A percentile compares a stretch with the other conserved stretches of the same genome.
phyloP scores from a whole-genome alignment of 2,329 filamentous ascomycete species.

The Fusarium sp. region DNA sequence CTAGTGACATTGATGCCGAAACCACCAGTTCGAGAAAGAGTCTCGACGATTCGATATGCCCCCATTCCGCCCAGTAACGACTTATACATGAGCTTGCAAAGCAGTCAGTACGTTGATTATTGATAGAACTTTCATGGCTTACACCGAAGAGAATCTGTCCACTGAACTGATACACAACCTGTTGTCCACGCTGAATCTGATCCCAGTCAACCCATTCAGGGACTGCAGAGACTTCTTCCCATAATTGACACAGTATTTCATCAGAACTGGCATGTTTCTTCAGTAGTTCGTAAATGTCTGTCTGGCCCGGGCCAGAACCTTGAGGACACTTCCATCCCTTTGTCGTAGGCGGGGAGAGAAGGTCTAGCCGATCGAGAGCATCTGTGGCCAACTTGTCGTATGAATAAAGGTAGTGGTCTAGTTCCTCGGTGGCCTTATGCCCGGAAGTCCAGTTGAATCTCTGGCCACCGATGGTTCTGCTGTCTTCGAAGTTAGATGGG shows the following conservation, averaged over 20 bases:
- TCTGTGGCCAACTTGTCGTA: constrained; percentile 76
- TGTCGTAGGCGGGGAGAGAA: constrained; percentile 55
- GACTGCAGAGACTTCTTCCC: constrained; percentile 71
- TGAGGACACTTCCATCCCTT: constrained; percentile 43
- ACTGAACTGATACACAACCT: constrained; percentile 80
- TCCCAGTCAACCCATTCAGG: constrained; percentile 82
- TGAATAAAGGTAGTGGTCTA: constrained; percentile 66
- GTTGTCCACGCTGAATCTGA: constrained; percentile 76
- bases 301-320: constrained; percentile 40
- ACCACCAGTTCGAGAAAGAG: constrained; percentile 75
- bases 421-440: constrained; percentile 68
- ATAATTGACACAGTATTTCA: constrained; percentile 63
- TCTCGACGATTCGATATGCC: constrained; percentile 76
- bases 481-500: not conserved
- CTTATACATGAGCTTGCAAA: constrained; percentile 63
- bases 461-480: constrained; percentile 47
- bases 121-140: constrained; percentile 25
- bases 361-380: constrained; percentile 69
- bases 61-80: constrained; percentile 76
- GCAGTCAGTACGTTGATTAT: not conserved
- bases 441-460: constrained; percentile 73
- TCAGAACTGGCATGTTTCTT: constrained; percentile 65
- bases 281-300: constrained; percentile 72
- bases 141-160: constrained; percentile 69
- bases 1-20: constrained; percentile 74